Evolutionary conservation across 768 basidiomycete genomes (phyloP).

Genomic region (Paxillus rubicundulus): DNA sequence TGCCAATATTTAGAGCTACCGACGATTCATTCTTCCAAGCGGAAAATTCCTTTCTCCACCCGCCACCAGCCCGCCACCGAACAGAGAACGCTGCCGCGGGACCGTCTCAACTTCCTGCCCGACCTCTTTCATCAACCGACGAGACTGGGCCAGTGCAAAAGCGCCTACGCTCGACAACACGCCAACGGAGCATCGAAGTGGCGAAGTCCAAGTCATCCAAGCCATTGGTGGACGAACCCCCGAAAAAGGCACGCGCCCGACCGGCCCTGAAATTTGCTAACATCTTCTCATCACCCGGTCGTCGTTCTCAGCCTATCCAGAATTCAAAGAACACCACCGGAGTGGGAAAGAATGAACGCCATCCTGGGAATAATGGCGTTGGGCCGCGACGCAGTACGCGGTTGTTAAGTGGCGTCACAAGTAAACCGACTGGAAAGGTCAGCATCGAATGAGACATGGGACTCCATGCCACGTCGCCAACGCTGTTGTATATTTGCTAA

Average conservation of each 20-base stretch:
- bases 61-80: constrained; percentile 39
- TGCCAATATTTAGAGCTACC: constrained; percentile 41
- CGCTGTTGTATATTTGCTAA: constrained; percentile 5
- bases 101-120: constrained; percentile 47
- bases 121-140: constrained; percentile 80
- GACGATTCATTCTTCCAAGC: constrained; percentile 54
- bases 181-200: constrained; percentile 47
- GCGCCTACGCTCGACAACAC: constrained; percentile 63
- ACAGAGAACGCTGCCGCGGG: constrained; percentile 41
- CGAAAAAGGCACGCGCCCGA: constrained; percentile 91
- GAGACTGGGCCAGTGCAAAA: constrained; percentile 78
- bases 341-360: constrained; percentile 50
- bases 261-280: constrained; percentile 85
- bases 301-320: constrained; percentile 71
- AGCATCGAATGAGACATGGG: constrained; percentile 8
- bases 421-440: constrained; percentile 61
- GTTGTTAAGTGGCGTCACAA: constrained; percentile 54
- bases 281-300: constrained; percentile 83
- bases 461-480: neutral
- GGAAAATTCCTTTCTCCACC: constrained; percentile 59
- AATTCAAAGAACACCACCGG: constrained; percentile 56
- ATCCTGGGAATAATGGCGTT: constrained; percentile 40
- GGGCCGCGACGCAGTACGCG: constrained; percentile 73
- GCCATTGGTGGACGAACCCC: constrained; percentile 62
- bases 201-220: constrained; percentile 60